Evolutionary conservation across 768 basidiomycete species (phyloP).

Genomic region (Termitomyces sp.): DNA sequence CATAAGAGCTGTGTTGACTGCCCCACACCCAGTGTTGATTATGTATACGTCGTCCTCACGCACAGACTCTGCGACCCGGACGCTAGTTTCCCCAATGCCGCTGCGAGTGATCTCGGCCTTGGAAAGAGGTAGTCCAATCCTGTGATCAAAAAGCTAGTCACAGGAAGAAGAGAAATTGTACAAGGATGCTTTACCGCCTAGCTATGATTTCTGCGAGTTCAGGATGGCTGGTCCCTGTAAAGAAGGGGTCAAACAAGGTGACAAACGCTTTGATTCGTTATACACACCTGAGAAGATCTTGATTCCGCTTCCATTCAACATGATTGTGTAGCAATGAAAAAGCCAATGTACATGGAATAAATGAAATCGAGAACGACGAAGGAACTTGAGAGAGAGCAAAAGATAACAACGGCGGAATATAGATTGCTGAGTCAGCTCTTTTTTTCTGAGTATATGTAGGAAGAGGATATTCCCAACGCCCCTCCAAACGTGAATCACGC

Average conservation of each 20-base stretch:
- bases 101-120: slow-evolving; percentile 86
- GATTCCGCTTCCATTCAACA: slow-evolving; percentile 56
- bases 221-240: slow-evolving; percentile 88
- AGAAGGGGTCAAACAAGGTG: slow-evolving; percentile 1
- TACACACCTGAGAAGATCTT: slow-evolving; percentile 52
- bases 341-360: slow-evolving; percentile 4
- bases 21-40: slow-evolving; percentile 86
- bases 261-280: background rate
- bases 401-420: slow-evolving; percentile 1
- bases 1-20: slow-evolving; percentile 94
- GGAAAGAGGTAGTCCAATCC: slow-evolving; percentile 86
- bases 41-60: slow-evolving; percentile 99
- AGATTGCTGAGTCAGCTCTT: slow-evolving; percentile 10
- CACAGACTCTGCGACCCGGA: slow-evolving; percentile 91
- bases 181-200: slow-evolving; percentile 59
- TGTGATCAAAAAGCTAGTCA: slow-evolving; percentile 27
- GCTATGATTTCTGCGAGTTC: slow-evolving; percentile 93
- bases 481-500: background rate
- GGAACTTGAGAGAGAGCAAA: no score
- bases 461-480: no score
- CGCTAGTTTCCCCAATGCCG: slow-evolving; percentile 87
- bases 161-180: slow-evolving; percentile 15
- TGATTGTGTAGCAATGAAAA: slow-evolving; percentile 13
- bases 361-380: background rate
- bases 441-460: no score